phyloP scores from a whole-genome alignment of 164 flowering plant genomes.

The Annona cherimola region DNA sequence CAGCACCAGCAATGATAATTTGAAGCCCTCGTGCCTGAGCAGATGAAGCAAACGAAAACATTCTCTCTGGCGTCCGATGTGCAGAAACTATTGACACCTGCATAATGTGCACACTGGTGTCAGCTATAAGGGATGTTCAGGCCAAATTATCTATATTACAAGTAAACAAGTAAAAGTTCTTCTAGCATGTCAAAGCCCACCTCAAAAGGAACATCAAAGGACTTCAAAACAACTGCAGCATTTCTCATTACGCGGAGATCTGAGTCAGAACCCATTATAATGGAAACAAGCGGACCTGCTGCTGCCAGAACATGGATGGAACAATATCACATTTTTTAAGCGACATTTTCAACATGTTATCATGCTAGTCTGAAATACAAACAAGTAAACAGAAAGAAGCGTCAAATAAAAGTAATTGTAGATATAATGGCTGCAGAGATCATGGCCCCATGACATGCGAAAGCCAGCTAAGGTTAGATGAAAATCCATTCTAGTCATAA shows the following conservation, averaged over 20 bases:
- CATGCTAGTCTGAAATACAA: neutral
- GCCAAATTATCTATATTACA: neutral
- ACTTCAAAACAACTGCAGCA: conserved; percentile 60
- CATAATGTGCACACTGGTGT: conserved; percentile 3
- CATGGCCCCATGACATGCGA: too few species aligned
- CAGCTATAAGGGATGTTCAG: neutral
- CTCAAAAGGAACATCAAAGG: conserved; percentile 75
- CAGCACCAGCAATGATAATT: conserved; percentile 96
- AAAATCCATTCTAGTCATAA: too few species aligned
- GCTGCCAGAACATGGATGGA: conserved; percentile 19
- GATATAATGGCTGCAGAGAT: too few species aligned
- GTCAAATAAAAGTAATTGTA: neutral
- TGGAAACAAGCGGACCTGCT: conserved; percentile 68
- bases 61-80: conserved; percentile 90
- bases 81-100: conserved; percentile 96
- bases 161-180: neutral
- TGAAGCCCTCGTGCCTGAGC: conserved; percentile 76
- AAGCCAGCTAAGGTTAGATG: too few species aligned
- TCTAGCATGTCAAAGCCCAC: conserved; percentile 21
- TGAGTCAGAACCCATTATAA: conserved; percentile 98
- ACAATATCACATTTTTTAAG: neutral
- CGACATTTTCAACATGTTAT: neutral
- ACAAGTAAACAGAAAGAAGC: neutral
- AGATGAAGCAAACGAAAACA: conserved; percentile 76
- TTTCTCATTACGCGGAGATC: conserved; percentile 95